Conservation (phyloP, 345 rosid genomes). For the Linum usitatissimum region DNA sequence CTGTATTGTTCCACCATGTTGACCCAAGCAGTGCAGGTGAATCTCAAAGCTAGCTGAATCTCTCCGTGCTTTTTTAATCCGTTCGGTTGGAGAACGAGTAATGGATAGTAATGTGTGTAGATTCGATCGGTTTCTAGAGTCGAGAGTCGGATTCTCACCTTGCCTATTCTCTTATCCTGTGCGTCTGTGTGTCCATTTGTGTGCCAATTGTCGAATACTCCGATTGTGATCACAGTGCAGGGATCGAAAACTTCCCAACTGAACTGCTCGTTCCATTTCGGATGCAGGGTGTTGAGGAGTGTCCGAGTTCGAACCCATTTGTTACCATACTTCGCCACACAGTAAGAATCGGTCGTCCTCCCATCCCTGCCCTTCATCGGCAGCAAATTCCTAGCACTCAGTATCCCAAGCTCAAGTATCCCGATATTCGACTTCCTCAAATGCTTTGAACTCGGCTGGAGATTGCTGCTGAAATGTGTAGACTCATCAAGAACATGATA, state of each 20-base stretch:
- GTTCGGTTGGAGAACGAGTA: constrained; percentile 11
- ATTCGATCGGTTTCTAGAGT: constrained; percentile 19
- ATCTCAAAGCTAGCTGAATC: constrained; percentile 23
- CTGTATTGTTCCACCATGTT: constrained; percentile 22
- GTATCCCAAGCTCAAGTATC: constrained; percentile 23
- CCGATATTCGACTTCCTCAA: constrained; percentile 23
- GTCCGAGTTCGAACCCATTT: constrained; percentile 30
- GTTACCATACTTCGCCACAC: constrained; percentile 24
- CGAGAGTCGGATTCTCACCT: constrained; percentile 23
- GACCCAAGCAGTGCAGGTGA: constrained; percentile 25
- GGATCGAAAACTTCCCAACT: constrained; percentile 29
- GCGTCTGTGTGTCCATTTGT: constrained; percentile 19
- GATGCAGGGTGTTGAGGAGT: constrained; percentile 17
- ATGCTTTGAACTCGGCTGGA: constrained; percentile 26
- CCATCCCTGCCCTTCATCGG: constrained; percentile 25
- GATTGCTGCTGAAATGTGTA: constrained; percentile 24
- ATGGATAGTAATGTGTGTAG: constrained; percentile 22
- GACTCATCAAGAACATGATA: constrained; percentile 29
- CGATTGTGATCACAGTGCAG: constrained; percentile 27
- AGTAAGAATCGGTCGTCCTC: constrained; percentile 22
- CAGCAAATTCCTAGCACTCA: constrained; percentile 20
- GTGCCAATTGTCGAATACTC: constrained; percentile 25
- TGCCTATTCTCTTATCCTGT: constrained; percentile 21
- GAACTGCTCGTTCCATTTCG: constrained; percentile 29
- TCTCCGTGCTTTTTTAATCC: constrained; percentile 25